Conservation (phyloP, 176 grass and related monocot species). For the Stipa capillata region DNA sequence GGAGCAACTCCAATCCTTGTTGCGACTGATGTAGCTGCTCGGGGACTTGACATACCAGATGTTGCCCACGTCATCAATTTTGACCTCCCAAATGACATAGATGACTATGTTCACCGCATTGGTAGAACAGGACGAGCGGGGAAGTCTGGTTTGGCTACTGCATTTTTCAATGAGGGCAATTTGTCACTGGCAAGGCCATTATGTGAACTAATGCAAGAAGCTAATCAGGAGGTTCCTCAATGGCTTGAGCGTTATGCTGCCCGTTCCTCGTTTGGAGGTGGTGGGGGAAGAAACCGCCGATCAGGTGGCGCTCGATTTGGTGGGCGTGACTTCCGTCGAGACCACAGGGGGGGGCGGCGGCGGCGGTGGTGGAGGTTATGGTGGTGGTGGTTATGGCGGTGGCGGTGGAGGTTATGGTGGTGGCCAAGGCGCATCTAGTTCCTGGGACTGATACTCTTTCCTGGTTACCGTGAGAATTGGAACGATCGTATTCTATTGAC, state of each 20-base stretch:
- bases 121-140: conserved; percentile 74
- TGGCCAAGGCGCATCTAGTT: conserved; percentile 45
- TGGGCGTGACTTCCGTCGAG: conserved; percentile 64
- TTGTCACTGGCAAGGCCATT: conserved; percentile 40
- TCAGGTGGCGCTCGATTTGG: conserved; percentile 69
- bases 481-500: conserved; percentile 30
- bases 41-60: conserved; percentile 88
- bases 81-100: conserved; percentile 88
- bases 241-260: conserved; percentile 62
- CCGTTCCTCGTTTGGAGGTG: conserved; percentile 46
- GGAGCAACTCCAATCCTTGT: conserved; percentile 75
- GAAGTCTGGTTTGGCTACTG: conserved; percentile 65
- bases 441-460: conserved; percentile 55
- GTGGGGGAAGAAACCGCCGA: conserved; percentile 56
- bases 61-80: conserved; percentile 92
- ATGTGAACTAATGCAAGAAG: conserved; percentile 70
- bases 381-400: background rate
- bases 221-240: conserved; percentile 75
- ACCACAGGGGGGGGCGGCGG: conserved; percentile 44
- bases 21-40: conserved; percentile 90
- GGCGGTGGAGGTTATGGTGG: conserved; percentile 25
- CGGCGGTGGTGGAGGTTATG: conserved; percentile 12
- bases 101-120: conserved; percentile 83
- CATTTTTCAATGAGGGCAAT: conserved; percentile 77
- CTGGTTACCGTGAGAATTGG: background rate